Evolutionary conservation across 169 alveolate species (phyloP).

Genomic region (Sarcocystis neurona): DNA sequence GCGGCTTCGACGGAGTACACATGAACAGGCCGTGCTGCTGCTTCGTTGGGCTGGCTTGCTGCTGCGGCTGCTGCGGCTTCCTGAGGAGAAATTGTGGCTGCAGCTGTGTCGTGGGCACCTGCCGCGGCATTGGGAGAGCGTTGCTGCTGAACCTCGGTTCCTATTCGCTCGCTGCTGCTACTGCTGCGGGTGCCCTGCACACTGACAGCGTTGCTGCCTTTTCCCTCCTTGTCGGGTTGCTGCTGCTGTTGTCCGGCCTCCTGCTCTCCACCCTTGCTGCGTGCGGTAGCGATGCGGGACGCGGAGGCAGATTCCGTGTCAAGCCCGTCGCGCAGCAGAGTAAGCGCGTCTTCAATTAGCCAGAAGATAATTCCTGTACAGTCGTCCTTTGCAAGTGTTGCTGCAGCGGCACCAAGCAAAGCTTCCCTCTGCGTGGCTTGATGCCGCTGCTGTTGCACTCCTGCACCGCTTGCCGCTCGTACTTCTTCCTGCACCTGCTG

Average conservation of each 20-base stretch:
- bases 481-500: not conserved
- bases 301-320: slow-evolving; percentile 46
- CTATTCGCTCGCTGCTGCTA: slow-evolving; percentile 31
- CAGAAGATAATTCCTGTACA: slow-evolving; percentile 46
- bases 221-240: no score
- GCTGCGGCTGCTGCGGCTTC: slow-evolving; percentile 29
- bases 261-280: slow-evolving; percentile 23
- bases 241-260: slow-evolving; percentile 29
- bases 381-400: slow-evolving; percentile 36
- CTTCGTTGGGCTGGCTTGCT: slow-evolving; percentile 6
- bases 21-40: slow-evolving; percentile 38
- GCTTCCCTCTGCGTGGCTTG: no score
- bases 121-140: slow-evolving; percentile 24
- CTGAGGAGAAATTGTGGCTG: not conserved
- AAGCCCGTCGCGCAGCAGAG: slow-evolving; percentile 47
- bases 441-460: slow-evolving; percentile 27
- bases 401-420: slow-evolving; percentile 34
- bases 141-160: no score
- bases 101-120: not conserved
- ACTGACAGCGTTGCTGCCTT: slow-evolving; percentile 49
- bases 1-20: no score
- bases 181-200: slow-evolving; percentile 29
- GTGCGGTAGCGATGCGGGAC: slow-evolving; percentile 32
- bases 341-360: slow-evolving; percentile 50
- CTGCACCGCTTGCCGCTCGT: not conserved